phyloP scores from a whole-genome alignment of 2,329 filamentous ascomycete species.

The Xylariaceae sp. region DNA sequence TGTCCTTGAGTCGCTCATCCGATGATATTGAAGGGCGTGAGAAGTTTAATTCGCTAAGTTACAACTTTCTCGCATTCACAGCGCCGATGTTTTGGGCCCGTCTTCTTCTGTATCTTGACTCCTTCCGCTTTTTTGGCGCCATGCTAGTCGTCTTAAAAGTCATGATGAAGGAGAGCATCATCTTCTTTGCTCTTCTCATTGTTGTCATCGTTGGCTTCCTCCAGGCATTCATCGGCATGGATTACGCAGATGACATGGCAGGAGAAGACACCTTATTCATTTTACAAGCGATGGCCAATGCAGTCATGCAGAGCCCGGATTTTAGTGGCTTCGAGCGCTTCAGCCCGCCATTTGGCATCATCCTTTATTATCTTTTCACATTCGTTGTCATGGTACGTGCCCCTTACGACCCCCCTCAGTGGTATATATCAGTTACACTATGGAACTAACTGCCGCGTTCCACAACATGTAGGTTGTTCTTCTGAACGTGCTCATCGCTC shows the following conservation, averaged over 20 bases:
- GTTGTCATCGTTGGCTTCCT: slow-evolving; percentile 88
- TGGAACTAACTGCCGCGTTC: background rate
- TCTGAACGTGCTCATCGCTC: slow-evolving; percentile 93
- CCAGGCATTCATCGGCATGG: slow-evolving; percentile 92
- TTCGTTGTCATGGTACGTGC: slow-evolving; percentile 88
- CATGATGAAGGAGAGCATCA: slow-evolving; percentile 92
- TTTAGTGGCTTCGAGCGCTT: slow-evolving; percentile 90
- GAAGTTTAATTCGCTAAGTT: slow-evolving; percentile 80
- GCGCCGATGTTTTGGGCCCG: slow-evolving; percentile 98
- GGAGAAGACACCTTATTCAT: slow-evolving; percentile 76
- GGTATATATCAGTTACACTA: background rate
- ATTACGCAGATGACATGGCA: slow-evolving; percentile 77
- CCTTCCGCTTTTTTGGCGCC: slow-evolving; percentile 92
- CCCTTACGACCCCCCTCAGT: background rate
- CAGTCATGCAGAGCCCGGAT: slow-evolving; percentile 89
- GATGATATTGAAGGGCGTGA: slow-evolving; percentile 58
- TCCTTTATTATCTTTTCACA: slow-evolving; percentile 97
- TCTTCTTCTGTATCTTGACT: slow-evolving; percentile 89
- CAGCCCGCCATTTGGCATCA: slow-evolving; percentile 88
- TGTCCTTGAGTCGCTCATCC: slow-evolving; percentile 71
- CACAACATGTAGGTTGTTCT: slow-evolving; percentile 62
- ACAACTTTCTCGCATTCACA: slow-evolving; percentile 92
- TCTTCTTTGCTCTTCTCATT: slow-evolving; percentile 91
- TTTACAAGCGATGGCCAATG: slow-evolving; percentile 83
- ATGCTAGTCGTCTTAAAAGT: slow-evolving; percentile 98